Conservation (phyloP, 768 basidiomycete genomes). For the Rubroboletus satanas region DNA sequence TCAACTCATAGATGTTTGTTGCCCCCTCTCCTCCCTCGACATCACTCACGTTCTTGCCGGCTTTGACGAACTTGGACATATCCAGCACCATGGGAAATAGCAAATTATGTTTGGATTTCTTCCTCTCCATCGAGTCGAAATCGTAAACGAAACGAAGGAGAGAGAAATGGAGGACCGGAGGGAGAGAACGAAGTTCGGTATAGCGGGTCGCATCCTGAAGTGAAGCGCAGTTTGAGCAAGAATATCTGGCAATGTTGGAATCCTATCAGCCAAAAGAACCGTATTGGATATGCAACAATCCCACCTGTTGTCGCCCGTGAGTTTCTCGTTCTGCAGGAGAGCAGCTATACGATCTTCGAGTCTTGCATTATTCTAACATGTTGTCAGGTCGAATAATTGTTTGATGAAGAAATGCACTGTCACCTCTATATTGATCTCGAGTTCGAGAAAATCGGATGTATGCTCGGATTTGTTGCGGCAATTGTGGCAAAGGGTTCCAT, state of each 20-base stretch:
- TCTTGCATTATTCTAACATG: slow-evolving; percentile 56
- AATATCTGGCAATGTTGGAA: slow-evolving; percentile 51
- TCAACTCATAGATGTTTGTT: slow-evolving; percentile 66
- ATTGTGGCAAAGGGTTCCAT: slow-evolving; percentile 70
- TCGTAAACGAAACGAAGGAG: slow-evolving; percentile 93
- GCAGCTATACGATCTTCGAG: slow-evolving; percentile 71
- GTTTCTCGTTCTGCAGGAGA: slow-evolving; percentile 62
- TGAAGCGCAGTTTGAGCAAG: slow-evolving; percentile 67
- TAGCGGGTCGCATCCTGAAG: slow-evolving; percentile 80
- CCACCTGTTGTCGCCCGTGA: slow-evolving; percentile 84
- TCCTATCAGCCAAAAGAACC: not conserved
- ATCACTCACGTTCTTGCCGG: slow-evolving; percentile 24
- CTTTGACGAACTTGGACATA: slow-evolving; percentile 61
- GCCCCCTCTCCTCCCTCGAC: slow-evolving; percentile 13
- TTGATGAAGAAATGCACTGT: not conserved
- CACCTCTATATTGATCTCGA: slow-evolving; percentile 84
- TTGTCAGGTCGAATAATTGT: not conserved
- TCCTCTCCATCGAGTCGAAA: slow-evolving; percentile 69
- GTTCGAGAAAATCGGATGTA: slow-evolving; percentile 72
- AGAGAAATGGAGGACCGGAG: slow-evolving; percentile 89
- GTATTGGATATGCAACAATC: not conserved
- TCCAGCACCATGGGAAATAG: slow-evolving; percentile 72
- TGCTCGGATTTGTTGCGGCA: slow-evolving; percentile 71
- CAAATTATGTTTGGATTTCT: slow-evolving; percentile 80
- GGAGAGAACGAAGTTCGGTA: slow-evolving; percentile 64